Conservation (phyloP, 1,284 basidiomycete species). For the Neonothopanus nambi region DNA sequence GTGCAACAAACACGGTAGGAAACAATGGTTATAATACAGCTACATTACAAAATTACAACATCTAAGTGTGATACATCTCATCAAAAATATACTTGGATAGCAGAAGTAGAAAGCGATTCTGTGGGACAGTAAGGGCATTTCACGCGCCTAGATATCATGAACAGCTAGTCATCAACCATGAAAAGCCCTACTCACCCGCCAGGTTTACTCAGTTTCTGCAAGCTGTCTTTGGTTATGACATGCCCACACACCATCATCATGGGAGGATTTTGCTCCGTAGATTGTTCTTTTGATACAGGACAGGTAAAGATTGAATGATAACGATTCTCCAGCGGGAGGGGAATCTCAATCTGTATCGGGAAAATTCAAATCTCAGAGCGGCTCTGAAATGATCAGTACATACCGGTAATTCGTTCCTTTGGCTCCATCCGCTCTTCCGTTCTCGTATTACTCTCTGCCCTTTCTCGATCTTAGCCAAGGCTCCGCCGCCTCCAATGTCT, state of each 20-base stretch:
- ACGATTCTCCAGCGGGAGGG: slow-evolving; percentile 79
- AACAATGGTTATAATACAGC: no score
- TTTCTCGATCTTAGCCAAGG: slow-evolving; percentile 88
- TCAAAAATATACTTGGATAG: slow-evolving; percentile 77
- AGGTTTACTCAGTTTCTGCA: slow-evolving; percentile 84
- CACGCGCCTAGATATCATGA: slow-evolving; percentile 55
- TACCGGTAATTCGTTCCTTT: slow-evolving; percentile 89
- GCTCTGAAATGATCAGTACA: slow-evolving; percentile 27
- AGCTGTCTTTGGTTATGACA: slow-evolving; percentile 87
- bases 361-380: slow-evolving; percentile 10
- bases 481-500: slow-evolving; percentile 89
- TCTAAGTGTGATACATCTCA: no score
- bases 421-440: slow-evolving; percentile 87
- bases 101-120: slow-evolving; percentile 60
- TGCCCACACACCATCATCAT: slow-evolving; percentile 98
- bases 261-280: slow-evolving; percentile 90
- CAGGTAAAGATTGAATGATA: slow-evolving; percentile 98
- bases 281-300: slow-evolving; percentile 96
- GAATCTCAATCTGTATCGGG: slow-evolving; percentile 83
- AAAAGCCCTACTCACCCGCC: slow-evolving; percentile 57
- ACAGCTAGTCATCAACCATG: slow-evolving; percentile 1
- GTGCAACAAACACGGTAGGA: no score
- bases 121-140: slow-evolving; percentile 91
- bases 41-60: no score
- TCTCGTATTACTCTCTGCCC: slow-evolving; percentile 91